Evolutionary conservation across 2,329 filamentous ascomycete species (phyloP).

Genomic region (Pseudogymnoascus sp.): DNA sequence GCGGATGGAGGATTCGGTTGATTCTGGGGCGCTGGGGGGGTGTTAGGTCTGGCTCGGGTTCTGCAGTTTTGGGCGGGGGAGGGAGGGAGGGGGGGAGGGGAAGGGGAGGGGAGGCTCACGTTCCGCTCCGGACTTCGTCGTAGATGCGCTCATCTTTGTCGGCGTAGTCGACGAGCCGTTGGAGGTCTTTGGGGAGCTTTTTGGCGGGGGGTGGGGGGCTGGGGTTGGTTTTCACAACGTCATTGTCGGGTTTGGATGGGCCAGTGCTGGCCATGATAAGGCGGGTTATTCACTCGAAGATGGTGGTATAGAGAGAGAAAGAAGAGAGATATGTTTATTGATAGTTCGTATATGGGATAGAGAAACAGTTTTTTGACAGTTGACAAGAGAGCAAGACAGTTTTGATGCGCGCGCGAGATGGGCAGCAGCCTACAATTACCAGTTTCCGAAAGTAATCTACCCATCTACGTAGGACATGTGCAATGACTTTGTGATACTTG

Average conservation of each 20-base stretch:
- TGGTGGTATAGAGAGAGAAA: no score
- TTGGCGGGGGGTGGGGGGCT: slow-evolving; percentile 34
- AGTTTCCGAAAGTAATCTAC: not conserved
- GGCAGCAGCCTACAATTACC: not conserved
- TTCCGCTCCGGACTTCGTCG: slow-evolving; percentile 68
- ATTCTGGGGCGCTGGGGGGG: slow-evolving; percentile 55
- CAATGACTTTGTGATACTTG: not conserved
- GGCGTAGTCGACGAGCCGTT: slow-evolving; percentile 48
- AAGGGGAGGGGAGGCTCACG: slow-evolving; percentile 44
- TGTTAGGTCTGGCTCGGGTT: slow-evolving; percentile 11
- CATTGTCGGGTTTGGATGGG: slow-evolving; percentile 25
- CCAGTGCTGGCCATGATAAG: slow-evolving; percentile 17
- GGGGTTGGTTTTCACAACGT: slow-evolving; percentile 15
- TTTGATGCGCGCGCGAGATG: not conserved
- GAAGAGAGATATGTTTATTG: no score
- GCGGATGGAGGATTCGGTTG: slow-evolving; percentile 75
- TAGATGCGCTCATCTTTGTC: slow-evolving; percentile 64
- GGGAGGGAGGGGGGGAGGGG: slow-evolving; percentile 4
- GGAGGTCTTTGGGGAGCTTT: slow-evolving; percentile 46
- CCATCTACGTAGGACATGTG: not conserved
- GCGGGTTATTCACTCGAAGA: not conserved
- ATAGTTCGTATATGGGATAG: not conserved
- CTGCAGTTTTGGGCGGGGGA: slow-evolving; percentile 10
- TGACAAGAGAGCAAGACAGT: not conserved
- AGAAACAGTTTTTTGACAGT: not conserved